Evolutionary conservation across 2,329 filamentous ascomycete genomes (phyloP), one percentile per base, ranked within the genome.

Genomic region (Talaromyces sp.): DNA sequence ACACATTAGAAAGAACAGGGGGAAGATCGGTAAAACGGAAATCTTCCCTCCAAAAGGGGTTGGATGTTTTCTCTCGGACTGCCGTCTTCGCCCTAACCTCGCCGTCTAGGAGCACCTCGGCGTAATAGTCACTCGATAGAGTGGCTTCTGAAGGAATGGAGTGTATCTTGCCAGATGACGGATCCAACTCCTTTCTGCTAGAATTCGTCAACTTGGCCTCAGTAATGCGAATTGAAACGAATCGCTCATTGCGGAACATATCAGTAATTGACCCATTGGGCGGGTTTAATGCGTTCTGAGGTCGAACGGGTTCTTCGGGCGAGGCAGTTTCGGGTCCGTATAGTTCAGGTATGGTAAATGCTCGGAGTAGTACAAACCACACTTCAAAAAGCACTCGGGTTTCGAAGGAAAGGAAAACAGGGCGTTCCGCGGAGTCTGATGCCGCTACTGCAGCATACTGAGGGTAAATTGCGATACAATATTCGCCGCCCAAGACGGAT

Each of bases 401-500:
- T 67, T 98, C 93, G 51, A 97, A 77, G 3, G 91, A 89, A 35
- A 99, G 81, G 71, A 96, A 97, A 38, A 98, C 87, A 0, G 95
- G 93, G n/a, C 90, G 86, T 62, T 91, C 87, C 29, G 93, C 84
- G 7, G 89, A 89, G 59, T 93, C 81, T 19, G 89, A 84, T 2
- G 86, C 89, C 1, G 90, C 84, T 21, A 86, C 86, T 10, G 89
- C 83, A 0, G 91, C 87, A 75, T 99, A 98, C 64, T 93, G 93
- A 17, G 95, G 93, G 70, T 97, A 97, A 53, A 99, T 93, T 57
- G 91, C 93, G 64, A 99, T 90, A 77, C 93, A 98, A 70, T 90
- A 95, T 62, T 97, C 91, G 73, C 95, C 90, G 65, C 96, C 91
- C 49, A 99, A 77, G 9, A 99, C 93, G 5, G 93, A 96, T 57